Base-by-base conservation (phyloP, 345 rosid genomes). In the Boechera divaricarpa region DNA sequence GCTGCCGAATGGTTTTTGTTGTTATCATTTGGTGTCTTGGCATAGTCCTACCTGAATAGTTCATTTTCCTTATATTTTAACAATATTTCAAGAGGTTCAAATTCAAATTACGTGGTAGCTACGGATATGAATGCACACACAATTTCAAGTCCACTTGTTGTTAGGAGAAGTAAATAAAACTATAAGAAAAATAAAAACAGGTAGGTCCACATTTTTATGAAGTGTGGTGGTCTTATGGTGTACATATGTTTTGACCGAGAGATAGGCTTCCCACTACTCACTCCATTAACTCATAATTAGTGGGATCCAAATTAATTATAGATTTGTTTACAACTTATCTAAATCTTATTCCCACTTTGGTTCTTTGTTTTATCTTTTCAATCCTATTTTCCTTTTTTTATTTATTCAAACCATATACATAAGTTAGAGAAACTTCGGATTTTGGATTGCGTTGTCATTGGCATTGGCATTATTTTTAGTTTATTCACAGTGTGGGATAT, bases 101-200 rank as follows among this genome's bases (percentile, higher is more conserved):
- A 72, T 72, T 78, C 63, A 63, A 78, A 66, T 49, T 78, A 72
- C 77, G 77, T 77, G 72, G 73, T 71, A 57, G 77, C 77, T 77
- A 48, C 48, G 21, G 38, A 72, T 77, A 77, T 28, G 73, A 24
- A 41, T 64, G 61, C 54, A 29, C 47, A 57, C 31, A 65, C 60
- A 65, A 49, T 58, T 58, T 70, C 11, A 71, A 47, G 61, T 38
- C 76, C 72, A 77, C 47, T 75, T 53, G 52, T 45, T 62, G 5
- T 5, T 5, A 26, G 6, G 6, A 15, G 11, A 60, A 39, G 31
- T 76, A 48, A 58, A 68, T 16, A 59, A 9, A 58, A 68, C 45
- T 38, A 58, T 36, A 47, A 16, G 35, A 67, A 28, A 57, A 2
- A 39, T 0, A 9, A 21, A 45, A 52, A 32, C 24, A 42, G 15